phyloP scores from a whole-genome alignment of 2,329 filamentous ascomycete genomes.

The Trichoderma sp. region DNA sequence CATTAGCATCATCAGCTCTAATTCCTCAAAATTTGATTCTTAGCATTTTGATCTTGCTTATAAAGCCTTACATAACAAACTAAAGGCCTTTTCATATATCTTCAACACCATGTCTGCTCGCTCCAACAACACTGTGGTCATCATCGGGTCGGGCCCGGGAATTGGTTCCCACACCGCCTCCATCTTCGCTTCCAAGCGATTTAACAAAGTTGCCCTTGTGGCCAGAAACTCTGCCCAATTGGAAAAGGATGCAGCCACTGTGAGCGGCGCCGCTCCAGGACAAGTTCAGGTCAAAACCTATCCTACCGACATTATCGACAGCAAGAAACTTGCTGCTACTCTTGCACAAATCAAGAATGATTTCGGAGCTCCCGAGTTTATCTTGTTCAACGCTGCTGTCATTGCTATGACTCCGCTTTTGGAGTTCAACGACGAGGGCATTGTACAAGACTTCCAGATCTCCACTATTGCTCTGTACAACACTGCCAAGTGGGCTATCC shows the following conservation, averaged over 20 bases:
- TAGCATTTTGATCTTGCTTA: not conserved
- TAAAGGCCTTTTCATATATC: not conserved
- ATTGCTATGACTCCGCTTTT: conserved; percentile 49
- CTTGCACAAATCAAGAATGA: conserved; percentile 48
- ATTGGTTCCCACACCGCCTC: conserved; percentile 89
- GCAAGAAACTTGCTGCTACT: conserved; percentile 41
- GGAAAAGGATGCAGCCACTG: conserved; percentile 40
- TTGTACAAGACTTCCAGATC: conserved; percentile 55
- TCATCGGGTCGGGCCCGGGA: conserved; percentile 90
- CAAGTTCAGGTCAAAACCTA: conserved; percentile 47
- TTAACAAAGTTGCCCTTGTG: conserved; percentile 61
- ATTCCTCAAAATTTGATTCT: not conserved
- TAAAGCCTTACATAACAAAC: not conserved
- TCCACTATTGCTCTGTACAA: conserved; percentile 53
- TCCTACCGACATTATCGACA: conserved; percentile 49
- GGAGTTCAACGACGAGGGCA: conserved; percentile 47
- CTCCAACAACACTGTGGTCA: conserved; percentile 49
- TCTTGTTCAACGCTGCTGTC: conserved; percentile 58
- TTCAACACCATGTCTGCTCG: conserved; percentile 2
- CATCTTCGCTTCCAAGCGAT: conserved; percentile 81
- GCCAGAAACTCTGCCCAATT: conserved; percentile 49
- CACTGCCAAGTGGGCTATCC: conserved; percentile 52
- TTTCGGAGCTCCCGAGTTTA: conserved; percentile 50
- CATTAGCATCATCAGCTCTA: not conserved
- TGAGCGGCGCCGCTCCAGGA: conserved; percentile 38